Percentiles rank a stretch among this genome's conserved stretches.
Evolutionary conservation across 202 grass and related monocot genomes (phyloP).

Genomic region (Panicum virgatum): DNA sequence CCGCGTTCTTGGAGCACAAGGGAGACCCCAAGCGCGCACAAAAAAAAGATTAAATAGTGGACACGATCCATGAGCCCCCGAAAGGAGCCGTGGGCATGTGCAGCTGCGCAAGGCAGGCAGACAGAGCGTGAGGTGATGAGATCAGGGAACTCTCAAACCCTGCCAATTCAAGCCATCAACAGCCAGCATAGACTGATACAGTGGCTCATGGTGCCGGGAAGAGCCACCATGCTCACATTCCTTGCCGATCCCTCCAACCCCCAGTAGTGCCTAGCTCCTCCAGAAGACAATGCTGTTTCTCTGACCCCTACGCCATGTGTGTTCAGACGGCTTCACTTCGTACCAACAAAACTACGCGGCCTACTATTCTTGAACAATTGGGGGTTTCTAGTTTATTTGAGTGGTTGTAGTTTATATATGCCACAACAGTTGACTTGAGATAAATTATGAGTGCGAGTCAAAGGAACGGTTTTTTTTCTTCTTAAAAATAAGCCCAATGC

Average conservation of each 20-base stretch:
- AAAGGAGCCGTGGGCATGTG: background rate
- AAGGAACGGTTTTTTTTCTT: background rate
- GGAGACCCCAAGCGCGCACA: conserved; percentile 3
- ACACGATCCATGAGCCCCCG: background rate
- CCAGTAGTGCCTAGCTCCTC: background rate
- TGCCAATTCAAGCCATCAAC: background rate
- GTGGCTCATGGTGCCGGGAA: conserved; percentile 32
- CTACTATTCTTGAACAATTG: conserved; percentile 1
- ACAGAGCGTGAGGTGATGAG: background rate
- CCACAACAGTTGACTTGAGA: background rate
- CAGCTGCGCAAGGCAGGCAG: conserved; percentile 6
- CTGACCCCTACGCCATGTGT: conserved; percentile 6
- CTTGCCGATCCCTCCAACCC: background rate
- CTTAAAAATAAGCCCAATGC: background rate
- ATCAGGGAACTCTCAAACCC: background rate
- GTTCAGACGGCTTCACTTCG: background rate
- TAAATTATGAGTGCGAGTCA: background rate
- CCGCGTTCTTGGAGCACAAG: conserved; percentile 32
- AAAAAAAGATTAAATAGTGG: background rate
- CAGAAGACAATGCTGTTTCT: background rate
- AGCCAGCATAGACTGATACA: background rate
- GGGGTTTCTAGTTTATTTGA: background rate
- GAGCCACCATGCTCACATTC: background rate
- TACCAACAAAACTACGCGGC: background rate
- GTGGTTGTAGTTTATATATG: background rate